Evolutionary conservation across 179 eudicot genomes (phyloP).

Genomic region (Heliamphora pulchella): DNA sequence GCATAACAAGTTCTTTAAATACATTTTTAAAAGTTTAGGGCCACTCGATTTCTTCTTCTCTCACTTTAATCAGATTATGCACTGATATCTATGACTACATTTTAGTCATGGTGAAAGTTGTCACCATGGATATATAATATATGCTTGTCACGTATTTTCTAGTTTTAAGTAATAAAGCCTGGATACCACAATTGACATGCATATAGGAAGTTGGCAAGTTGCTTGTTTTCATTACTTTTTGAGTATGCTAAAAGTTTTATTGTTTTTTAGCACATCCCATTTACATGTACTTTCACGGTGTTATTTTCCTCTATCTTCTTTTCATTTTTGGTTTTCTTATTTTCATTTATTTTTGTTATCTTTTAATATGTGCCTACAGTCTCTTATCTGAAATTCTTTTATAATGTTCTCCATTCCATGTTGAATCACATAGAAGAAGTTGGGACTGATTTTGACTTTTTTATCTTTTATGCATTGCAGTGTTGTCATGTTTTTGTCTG

Average conservation of each 20-base stretch:
- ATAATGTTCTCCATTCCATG: not conserved
- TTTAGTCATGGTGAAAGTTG: not conserved
- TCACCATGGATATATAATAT: not conserved
- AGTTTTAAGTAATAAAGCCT: not conserved
- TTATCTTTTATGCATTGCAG: slow-evolving; percentile 43
- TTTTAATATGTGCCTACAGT: not conserved
- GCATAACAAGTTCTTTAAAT: too few species aligned
- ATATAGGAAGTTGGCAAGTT: not conserved
- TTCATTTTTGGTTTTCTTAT: slow-evolving; percentile 3
- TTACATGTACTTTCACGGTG: not conserved
- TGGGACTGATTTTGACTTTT: not conserved
- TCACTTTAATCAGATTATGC: not conserved
- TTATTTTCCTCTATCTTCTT: not conserved
- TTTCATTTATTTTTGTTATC: not conserved
- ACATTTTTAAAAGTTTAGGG: not conserved
- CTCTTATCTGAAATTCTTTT: not conserved
- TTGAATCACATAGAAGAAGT: not conserved
- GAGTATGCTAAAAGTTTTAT: not conserved
- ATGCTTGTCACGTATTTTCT: not conserved
- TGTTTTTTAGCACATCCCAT: not conserved
- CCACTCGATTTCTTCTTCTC: not conserved
- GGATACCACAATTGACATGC: not conserved
- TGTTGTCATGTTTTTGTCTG: slow-evolving; percentile 88
- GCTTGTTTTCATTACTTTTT: not conserved
- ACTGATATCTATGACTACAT: not conserved